These are phyloP conservation scores for Populus hybrid DNA, from an alignment of 441 rosid species.

Conservation along the genomic window DNA sequence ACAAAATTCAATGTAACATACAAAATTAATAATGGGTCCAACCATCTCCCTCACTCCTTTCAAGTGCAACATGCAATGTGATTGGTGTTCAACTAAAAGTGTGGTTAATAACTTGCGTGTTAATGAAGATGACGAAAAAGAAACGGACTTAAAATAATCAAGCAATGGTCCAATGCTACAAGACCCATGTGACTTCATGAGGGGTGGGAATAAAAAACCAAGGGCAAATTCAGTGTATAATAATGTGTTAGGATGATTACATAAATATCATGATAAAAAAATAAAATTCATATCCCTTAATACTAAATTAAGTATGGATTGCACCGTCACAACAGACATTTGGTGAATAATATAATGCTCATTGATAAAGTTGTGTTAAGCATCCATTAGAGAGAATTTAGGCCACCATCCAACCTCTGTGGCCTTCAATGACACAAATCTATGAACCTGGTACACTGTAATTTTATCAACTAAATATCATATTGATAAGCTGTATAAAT, in stretches of 20 bases:
- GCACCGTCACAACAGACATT: constrained; percentile 21
- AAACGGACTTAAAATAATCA: constrained; percentile 22
- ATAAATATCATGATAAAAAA: neutral
- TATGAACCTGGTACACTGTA: neutral
- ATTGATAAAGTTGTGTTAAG: neutral
- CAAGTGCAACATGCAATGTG: constrained; percentile 26
- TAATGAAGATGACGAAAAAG: constrained; percentile 25
- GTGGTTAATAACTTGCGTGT: neutral
- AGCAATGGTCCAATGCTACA: constrained; percentile 43
- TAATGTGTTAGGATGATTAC: constrained; percentile 16
- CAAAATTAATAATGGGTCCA: neutral
- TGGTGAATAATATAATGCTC: constrained; percentile 12
- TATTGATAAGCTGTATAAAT: neutral
- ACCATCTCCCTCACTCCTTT: neutral
- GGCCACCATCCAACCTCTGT: constrained; percentile 18
- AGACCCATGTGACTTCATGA: constrained; percentile 64
- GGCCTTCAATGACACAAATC: constrained; percentile 18
- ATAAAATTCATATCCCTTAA: neutral
- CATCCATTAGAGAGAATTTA: constrained; percentile 16
- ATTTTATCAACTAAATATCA: neutral
- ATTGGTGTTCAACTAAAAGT: constrained; percentile 15
- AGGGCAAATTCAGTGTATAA: constrained; percentile 30
- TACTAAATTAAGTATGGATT: constrained; percentile 4
- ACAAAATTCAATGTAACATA: too few species aligned
- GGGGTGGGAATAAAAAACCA: constrained; percentile 20